Conservation (phyloP, 2,329 filamentous ascomycete species). For the Chrysosporium keratinophilum region DNA sequence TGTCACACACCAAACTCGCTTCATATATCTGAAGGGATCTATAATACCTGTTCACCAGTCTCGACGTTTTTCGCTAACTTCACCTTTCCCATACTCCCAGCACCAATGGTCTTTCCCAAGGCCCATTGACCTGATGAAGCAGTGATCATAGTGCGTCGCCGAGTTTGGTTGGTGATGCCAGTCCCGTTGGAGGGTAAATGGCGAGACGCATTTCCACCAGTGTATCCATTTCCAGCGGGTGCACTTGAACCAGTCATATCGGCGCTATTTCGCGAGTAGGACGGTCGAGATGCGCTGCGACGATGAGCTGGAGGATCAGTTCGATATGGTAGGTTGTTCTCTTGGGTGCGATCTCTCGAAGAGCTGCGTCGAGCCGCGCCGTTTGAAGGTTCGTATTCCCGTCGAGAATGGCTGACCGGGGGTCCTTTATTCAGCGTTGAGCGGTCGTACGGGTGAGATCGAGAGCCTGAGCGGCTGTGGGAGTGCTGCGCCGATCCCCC, state of each 20-base stretch:
- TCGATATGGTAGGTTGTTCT: constrained; percentile 37
- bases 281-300: constrained; percentile 32
- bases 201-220: constrained; percentile 43
- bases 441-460: constrained; percentile 36
- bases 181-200: constrained; percentile 23
- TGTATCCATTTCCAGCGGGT: constrained; percentile 44
- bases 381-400: constrained; percentile 65
- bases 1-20: not conserved
- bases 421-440: constrained; percentile 38
- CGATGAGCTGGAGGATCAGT: constrained; percentile 44
- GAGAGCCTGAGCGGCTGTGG: constrained; percentile 29
- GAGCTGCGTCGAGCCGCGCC: constrained; percentile 54
- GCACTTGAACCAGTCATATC: constrained; percentile 41
- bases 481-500: constrained; percentile 31
- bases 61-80: constrained; percentile 88
- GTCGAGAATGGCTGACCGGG: constrained; percentile 47
- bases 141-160: constrained; percentile 69
- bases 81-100: constrained; percentile 97
- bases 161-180: constrained; percentile 32
- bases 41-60: constrained; percentile 73
- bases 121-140: constrained; percentile 88
- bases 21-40: not conserved
- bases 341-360: constrained; percentile 49
- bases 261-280: constrained; percentile 35
- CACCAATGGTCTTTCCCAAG: constrained; percentile 90